Percentiles rank a stretch among this genome's conserved stretches.
Conservation (phyloP, 2,329 filamentous ascomycete genomes). For the Sporothrix luriei region DNA sequence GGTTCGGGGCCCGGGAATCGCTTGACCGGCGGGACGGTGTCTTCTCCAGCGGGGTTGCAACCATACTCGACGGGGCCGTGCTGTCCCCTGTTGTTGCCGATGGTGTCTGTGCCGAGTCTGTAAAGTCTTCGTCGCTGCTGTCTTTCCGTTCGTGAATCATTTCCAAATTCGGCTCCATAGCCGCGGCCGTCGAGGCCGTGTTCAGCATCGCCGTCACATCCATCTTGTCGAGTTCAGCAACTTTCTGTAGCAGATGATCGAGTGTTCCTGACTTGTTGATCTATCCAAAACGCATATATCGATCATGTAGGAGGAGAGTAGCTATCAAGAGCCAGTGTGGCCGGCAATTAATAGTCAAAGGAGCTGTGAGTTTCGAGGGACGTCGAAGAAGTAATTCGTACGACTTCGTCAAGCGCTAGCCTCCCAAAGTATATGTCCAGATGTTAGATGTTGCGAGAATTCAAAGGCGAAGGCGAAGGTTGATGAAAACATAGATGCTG, state of each 20-base stretch:
- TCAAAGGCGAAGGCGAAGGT: not conserved
- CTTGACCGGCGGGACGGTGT: slow-evolving; percentile 38
- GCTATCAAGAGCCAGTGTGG: not conserved
- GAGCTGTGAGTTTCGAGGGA: not conserved
- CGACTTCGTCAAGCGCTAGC: not conserved
- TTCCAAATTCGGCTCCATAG: slow-evolving; percentile 5
- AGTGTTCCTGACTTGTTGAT: not conserved
- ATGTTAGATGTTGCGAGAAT: not conserved
- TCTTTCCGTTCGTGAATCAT: slow-evolving; percentile 20
- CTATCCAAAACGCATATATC: not conserved
- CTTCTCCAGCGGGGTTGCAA: slow-evolving; percentile 44
- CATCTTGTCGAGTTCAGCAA: slow-evolving; percentile 40
- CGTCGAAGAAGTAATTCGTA: not conserved
- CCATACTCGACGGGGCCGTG: slow-evolving; percentile 37
- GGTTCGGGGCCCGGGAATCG: slow-evolving; percentile 40
- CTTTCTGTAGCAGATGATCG: not conserved
- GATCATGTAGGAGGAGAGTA: not conserved
- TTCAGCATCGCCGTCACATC: slow-evolving; percentile 50
- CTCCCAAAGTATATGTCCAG: not conserved
- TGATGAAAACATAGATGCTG: slow-evolving; percentile 12
- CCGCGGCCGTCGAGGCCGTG: slow-evolving; percentile 41
- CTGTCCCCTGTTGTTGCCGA: slow-evolving; percentile 37
- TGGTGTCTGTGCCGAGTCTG: slow-evolving; percentile 37
- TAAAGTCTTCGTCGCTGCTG: slow-evolving; percentile 29
- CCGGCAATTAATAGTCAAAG: not conserved